A percentile compares a stretch with the other conserved stretches of the same genome.
These are phyloP conservation scores for Leishmania martiniquensis DNA, from an alignment of 208 protist genomes.

Conservation along the genomic window DNA sequence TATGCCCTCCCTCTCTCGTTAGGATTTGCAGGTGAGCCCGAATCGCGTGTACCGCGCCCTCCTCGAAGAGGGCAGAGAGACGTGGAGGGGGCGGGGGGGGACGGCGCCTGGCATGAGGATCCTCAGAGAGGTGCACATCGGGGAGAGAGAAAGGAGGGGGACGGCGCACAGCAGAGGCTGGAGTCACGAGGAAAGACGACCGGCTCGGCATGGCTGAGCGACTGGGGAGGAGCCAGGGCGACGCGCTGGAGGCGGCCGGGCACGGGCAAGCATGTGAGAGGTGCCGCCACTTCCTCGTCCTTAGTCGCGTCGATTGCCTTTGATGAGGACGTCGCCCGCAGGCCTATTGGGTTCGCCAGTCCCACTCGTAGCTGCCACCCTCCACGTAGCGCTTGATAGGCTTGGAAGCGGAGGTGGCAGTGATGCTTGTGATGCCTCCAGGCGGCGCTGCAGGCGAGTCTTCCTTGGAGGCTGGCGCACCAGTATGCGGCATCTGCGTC, in stretches of 20 bases:
- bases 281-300: neutral
- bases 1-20: neutral
- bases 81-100: neutral
- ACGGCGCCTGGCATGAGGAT: neutral
- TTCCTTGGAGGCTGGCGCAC: neutral
- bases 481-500: conserved; percentile 7
- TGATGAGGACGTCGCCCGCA: neutral
- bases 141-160: neutral
- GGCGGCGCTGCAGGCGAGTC: neutral
- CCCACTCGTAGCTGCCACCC: conserved; percentile 55
- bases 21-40: neutral
- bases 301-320: neutral
- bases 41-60: neutral
- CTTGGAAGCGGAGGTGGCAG: conserved; percentile 6
- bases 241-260: neutral
- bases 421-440: neutral
- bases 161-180: conserved; percentile 1
- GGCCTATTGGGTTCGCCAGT: conserved; percentile 32
- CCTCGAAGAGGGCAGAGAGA: neutral
- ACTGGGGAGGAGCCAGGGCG: neutral
- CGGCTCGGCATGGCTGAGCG: neutral
- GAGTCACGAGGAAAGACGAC: too few species aligned
- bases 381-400: conserved; percentile 45
- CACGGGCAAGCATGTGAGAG: neutral
- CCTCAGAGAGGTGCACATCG: neutral